Evolutionary conservation across 345 rosid species (phyloP).

Genomic region (Salix dunnii): DNA sequence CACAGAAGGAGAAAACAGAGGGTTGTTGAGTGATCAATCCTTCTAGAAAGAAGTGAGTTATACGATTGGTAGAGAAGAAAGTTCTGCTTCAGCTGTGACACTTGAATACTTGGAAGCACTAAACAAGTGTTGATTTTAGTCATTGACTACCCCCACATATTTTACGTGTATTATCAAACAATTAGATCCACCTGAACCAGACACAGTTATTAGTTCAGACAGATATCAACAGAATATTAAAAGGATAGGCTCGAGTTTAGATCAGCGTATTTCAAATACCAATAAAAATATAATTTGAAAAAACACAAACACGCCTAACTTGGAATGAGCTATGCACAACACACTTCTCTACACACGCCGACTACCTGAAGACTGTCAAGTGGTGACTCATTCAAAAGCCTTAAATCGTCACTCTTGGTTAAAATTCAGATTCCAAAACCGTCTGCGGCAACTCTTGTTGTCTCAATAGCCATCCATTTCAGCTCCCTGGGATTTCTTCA

Average conservation of each 20-base stretch:
- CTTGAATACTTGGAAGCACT: too few species aligned
- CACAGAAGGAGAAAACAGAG: too few species aligned
- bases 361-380: neutral
- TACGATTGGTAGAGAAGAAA: too few species aligned
- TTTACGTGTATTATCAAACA: neutral
- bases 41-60: too few species aligned
- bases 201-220: neutral
- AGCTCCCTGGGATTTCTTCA: slow-evolving; percentile 64
- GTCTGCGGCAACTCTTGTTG: slow-evolving; percentile 19
- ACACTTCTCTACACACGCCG: slow-evolving; percentile 19
- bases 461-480: slow-evolving; percentile 43
- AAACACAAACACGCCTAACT: slow-evolving; percentile 25
- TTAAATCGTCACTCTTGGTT: neutral
- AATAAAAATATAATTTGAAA: slow-evolving; percentile 3
- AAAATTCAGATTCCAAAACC: slow-evolving; percentile 25
- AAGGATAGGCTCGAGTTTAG: neutral
- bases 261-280: slow-evolving; percentile 4
- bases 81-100: too few species aligned
- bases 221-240: slow-evolving; percentile 1
- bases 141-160: too few species aligned
- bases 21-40: too few species aligned
- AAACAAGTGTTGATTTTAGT: too few species aligned
- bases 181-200: neutral
- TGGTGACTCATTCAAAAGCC: neutral
- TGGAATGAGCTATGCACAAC: slow-evolving; percentile 19